Percentiles rank a stretch among this genome's conserved stretches.
Conservation (phyloP, 2,329 filamentous ascomycete genomes). For the Fusarium musae region DNA sequence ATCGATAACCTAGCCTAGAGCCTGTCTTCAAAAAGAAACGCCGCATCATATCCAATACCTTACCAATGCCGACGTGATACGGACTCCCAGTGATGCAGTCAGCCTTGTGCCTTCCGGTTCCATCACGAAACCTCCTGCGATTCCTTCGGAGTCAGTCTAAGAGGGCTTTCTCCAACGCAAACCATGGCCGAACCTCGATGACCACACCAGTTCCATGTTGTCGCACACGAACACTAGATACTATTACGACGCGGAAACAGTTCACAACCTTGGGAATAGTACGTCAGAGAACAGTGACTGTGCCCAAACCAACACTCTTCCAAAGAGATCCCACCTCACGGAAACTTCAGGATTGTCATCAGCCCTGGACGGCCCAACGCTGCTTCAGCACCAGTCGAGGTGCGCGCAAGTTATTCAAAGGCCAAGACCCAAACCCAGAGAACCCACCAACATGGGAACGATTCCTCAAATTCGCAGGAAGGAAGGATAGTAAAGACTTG, state of each 20-base stretch:
- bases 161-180: constrained; percentile 62
- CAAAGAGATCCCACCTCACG: constrained; percentile 38
- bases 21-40: constrained; percentile 5
- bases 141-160: constrained; percentile 80
- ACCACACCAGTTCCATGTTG: constrained; percentile 30
- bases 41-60: constrained; percentile 8
- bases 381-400: constrained; percentile 47
- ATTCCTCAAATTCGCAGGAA: constrained; percentile 57
- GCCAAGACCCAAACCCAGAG: constrained; percentile 28
- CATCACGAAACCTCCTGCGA: constrained; percentile 70
- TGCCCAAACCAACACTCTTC: constrained; percentile 48
- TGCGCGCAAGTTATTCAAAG: constrained; percentile 37
- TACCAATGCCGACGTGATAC: constrained; percentile 31
- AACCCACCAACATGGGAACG: constrained; percentile 58
- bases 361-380: constrained; percentile 20
- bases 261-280: constrained; percentile 15
- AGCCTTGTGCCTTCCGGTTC: constrained; percentile 57
- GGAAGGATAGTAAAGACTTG: constrained; percentile 54
- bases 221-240: constrained; percentile 27
- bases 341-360: constrained; percentile 17
- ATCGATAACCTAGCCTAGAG: constrained; percentile 18
- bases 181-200: constrained; percentile 47
- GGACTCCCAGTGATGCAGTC: constrained; percentile 55
- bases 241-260: constrained; percentile 20
- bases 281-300: constrained; percentile 24